A percentile compares a stretch with the other conserved stretches of the same genome.
These are phyloP conservation scores for Acanthamoeba lenticulata DNA, from an alignment of 208 protist species.

Conservation along the genomic window DNA sequence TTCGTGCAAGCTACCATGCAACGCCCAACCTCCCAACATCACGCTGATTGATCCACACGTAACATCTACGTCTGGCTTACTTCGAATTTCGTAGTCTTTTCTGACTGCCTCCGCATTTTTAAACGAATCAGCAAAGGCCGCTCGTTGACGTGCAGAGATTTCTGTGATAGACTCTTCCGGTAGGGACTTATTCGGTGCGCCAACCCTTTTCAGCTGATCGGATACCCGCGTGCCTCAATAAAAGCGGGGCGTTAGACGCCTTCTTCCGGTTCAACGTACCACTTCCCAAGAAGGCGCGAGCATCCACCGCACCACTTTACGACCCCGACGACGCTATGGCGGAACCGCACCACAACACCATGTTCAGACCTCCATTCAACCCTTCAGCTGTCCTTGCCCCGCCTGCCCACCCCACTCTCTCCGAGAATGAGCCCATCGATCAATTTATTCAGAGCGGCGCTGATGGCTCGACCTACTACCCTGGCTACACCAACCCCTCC, in stretches of 20 bases:
- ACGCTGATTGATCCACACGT: neutral
- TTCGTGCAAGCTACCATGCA: neutral
- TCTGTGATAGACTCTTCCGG: neutral
- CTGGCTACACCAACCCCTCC: neutral
- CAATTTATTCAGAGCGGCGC: conserved; percentile 47
- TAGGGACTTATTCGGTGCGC: neutral
- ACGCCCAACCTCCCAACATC: neutral
- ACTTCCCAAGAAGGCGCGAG: neutral
- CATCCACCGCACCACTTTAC: neutral
- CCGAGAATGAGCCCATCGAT: conserved; percentile 40
- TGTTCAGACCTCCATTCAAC: no score
- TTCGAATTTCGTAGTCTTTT: neutral
- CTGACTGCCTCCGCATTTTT: neutral
- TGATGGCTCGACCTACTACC: neutral
- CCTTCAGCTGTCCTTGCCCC: neutral
- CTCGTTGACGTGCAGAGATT: neutral
- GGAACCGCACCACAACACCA: neutral
- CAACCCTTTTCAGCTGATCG: neutral
- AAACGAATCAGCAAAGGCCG: neutral
- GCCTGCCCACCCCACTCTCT: neutral
- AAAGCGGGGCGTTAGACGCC: neutral
- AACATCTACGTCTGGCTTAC: neutral
- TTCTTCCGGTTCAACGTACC: neutral
- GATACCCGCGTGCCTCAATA: neutral
- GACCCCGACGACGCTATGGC: neutral